Base-by-base conservation (phyloP, 2,329 filamentous ascomycete genomes). In the Bipolaris oryzae region DNA sequence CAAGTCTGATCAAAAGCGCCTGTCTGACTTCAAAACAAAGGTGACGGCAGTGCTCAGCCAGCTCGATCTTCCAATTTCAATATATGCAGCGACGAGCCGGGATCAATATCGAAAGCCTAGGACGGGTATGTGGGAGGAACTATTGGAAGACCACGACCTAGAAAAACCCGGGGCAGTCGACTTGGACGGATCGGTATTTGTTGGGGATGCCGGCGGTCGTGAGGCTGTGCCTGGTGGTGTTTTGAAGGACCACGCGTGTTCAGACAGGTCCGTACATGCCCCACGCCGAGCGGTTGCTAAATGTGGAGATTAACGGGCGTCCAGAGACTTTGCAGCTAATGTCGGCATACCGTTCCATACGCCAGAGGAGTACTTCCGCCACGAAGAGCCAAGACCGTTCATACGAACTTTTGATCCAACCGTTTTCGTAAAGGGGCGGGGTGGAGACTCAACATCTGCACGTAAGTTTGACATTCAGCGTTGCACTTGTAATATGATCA, bases 311-410 rank as follows among this genome's bases (percentile, higher is more conserved):
- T 66, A 62, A 70, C n/a, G 52, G 52, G 35, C 41, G 21, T 38
- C 16, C 53, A 73, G 64, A 55, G 90, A 97, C 69, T 89, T 98
- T 67, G 94, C 95, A 3, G 82, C 88, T 59, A 98, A 99, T 70
- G 78, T 93, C 11, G 91, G 91, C 3, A 85, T 99, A 63, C 73
- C 79, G 11, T 99, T 94, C 74, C 80, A 87, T 55, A 96, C 94
- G 0, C 95, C 95, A 0, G 95, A 99, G 71, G 93, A 97, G 74
- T 96, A 89, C 78, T 98, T 98, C 72, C 83, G 94, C 0, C 83
- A 83, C 1, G 85, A 91, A 65, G 70, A 83, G 21, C 81, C 89
- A 1, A 83, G 87, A 62, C 83, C 86, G 1, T 95, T 91, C 70
- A 76, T 77, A 9, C 83, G 90, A 53, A 80, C 85, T 0, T 96